Evolutionary conservation across 495 filamentous ascomycete genomes (phyloP), one percentile per base, ranked within the genome.

Genomic region (Aspergillus saccharolyticus): DNA sequence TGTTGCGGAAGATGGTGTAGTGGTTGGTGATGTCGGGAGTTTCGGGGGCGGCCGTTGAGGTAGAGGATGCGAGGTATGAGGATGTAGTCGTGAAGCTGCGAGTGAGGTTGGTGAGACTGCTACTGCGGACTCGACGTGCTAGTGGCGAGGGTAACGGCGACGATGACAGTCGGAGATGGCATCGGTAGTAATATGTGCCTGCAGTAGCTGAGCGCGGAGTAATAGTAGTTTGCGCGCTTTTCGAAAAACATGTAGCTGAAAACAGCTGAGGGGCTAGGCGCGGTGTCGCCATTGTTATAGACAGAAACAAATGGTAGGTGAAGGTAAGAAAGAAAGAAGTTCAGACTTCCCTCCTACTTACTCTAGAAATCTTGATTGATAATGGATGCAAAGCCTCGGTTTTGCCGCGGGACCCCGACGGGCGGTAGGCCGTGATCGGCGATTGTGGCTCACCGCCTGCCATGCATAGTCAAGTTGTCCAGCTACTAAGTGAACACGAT

Each of bases 1-100:
- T 90, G 14, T 78, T 63, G 6, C 91, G 90, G 79, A 98, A 98
- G 72, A 97, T 84, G 44, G 85, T 82, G 81, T 97, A 97, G 80
- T 90, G 77, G 57, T 82, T 85, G 48, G 72, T 77, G 47, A 71
- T 75, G 54, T 79, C 66, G n/a, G 72, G 73, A 42, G 67, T 59
- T 19, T 62, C 59, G 18, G 53, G 43, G n/a, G 66, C 51, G 19
- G 58, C 18, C 14, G 55, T 16, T 46, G 42, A 18, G 47, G 33
- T 20, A n/a, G 12, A 55, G 46, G 22, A n/a, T 45, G 47, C 6
- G 53, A 42, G 1, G 44, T 53, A 33, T 10, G 53, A 16, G 14
- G 55, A 1, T 15, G 24, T n/a, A 16, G 51, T 17, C 20, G 64
- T 60, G 16, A 61, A 18, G 50, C 45, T 57, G 43, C 44, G 52